These are phyloP conservation scores for Huntiella bhutanensis DNA, from an alignment of 2,329 filamentous ascomycete species.

Conservation along the genomic window DNA sequence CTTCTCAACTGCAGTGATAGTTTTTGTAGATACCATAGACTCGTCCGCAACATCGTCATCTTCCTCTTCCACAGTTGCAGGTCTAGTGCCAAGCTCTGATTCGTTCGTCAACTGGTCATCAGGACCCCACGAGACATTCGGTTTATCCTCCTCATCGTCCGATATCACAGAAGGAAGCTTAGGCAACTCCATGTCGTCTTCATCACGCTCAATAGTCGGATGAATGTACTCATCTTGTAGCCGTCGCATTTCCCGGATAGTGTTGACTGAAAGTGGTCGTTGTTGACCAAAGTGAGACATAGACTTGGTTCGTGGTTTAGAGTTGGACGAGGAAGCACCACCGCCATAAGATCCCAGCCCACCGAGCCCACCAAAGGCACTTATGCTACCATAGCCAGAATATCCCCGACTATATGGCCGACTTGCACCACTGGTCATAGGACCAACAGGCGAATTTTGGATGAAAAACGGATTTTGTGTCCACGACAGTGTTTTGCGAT, in stretches of 20 bases:
- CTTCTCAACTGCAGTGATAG: no score
- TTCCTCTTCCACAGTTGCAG: neutral
- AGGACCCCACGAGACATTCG: conserved; percentile 2
- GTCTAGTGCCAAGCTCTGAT: neutral
- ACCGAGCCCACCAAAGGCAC: neutral
- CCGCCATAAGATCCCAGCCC: neutral
- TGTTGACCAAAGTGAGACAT: conserved; percentile 5
- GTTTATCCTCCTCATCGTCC: neutral
- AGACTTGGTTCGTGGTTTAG: neutral
- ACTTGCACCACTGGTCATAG: neutral
- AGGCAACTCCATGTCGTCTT: conserved; percentile 2
- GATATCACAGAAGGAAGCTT: neutral
- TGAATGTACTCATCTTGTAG: neutral
- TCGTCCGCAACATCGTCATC: neutral
- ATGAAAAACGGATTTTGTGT: conserved; percentile 11
- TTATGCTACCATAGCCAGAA: neutral
- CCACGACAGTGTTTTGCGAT: conserved; percentile 1
- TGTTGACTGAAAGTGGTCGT: conserved; percentile 1
- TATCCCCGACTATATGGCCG: neutral
- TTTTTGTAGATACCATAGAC: neutral
- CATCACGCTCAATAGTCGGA: conserved; percentile 7
- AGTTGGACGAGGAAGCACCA: neutral
- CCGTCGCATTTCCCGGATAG: neutral
- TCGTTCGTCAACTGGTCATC: conserved; percentile 11
- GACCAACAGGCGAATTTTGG: conserved; percentile 5